Percentiles rank a stretch among this genome's conserved stretches.
Evolutionary conservation across 331 rosid genomes (phyloP).

Genomic region (Acacia pycnantha): DNA sequence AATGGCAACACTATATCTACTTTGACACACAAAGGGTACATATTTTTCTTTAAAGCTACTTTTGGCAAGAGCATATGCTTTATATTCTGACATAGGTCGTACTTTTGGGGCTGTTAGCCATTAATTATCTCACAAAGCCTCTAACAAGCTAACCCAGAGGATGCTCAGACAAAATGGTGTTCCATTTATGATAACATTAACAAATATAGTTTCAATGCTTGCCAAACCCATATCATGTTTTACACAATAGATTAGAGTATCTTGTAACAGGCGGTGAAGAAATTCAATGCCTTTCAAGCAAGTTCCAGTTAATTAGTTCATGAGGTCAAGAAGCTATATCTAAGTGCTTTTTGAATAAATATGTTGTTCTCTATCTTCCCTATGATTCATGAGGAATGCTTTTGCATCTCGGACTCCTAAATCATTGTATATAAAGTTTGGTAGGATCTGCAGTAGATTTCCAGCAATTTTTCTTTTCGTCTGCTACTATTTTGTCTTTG

Average conservation of each 20-base stretch:
- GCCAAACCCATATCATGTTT: not conserved
- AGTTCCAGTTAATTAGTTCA: not conserved
- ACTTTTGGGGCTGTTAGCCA: not conserved
- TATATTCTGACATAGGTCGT: too few relatives aligned
- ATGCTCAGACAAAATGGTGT: not conserved
- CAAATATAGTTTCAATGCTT: not conserved
- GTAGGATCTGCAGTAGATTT: not conserved
- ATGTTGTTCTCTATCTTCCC: not conserved
- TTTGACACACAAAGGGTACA: not conserved
- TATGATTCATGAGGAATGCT: not conserved
- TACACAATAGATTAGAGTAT: not conserved
- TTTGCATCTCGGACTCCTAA: not conserved
- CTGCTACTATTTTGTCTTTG: not conserved
- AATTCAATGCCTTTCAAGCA: not conserved
- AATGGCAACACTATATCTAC: not conserved
- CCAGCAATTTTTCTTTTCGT: not conserved
- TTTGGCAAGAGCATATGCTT: not conserved
- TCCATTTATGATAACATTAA: not conserved
- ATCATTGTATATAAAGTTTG: not conserved
- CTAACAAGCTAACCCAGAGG: not conserved
- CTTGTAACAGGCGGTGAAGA: not conserved
- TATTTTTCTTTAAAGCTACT: not conserved
- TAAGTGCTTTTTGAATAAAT: not conserved
- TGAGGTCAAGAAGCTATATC: not conserved
- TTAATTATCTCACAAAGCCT: not conserved